phyloP scores from a whole-genome alignment of 169 alveolate genomes.

The Eimeria acervulina region DNA sequence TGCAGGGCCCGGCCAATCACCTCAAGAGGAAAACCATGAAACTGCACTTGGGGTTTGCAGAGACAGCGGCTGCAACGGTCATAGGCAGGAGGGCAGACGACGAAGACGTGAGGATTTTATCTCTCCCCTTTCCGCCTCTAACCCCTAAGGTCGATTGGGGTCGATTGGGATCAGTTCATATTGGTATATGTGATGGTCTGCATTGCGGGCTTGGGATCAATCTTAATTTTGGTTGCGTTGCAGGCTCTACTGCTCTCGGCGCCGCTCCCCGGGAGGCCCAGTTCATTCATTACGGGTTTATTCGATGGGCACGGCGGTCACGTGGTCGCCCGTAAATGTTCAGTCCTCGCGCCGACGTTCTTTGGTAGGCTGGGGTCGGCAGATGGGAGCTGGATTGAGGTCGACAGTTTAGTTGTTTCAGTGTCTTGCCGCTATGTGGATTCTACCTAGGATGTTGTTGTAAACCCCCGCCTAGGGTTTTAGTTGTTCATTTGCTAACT shows the following conservation, averaged over 20 bases:
- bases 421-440: neutral
- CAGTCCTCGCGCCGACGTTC: slow-evolving; percentile 7
- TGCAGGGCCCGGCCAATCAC: slow-evolving; percentile 18
- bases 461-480: neutral
- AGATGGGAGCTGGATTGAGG: neutral
- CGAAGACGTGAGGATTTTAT: neutral
- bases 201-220: neutral
- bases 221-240: neutral
- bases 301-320: slow-evolving; percentile 71
- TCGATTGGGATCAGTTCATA: neutral
- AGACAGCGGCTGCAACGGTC: slow-evolving; percentile 45
- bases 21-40: slow-evolving; percentile 25
- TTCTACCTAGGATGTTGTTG: neutral
- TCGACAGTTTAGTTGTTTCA: neutral
- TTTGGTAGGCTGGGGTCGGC: slow-evolving; percentile 30
- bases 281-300: slow-evolving; percentile 15
- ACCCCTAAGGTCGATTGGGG: neutral
- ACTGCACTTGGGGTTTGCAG: slow-evolving; percentile 33
- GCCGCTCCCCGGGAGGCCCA: slow-evolving; percentile 41
- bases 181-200: neutral
- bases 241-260: slow-evolving; percentile 48
- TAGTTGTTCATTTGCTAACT: neutral
- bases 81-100: slow-evolving; percentile 43
- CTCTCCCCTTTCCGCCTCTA: neutral
- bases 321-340: slow-evolving; percentile 50